Evolutionary conservation across 768 basidiomycete genomes (phyloP), one percentile per base, ranked within the genome.

Genomic region (Chlorophyllum brunneum): DNA sequence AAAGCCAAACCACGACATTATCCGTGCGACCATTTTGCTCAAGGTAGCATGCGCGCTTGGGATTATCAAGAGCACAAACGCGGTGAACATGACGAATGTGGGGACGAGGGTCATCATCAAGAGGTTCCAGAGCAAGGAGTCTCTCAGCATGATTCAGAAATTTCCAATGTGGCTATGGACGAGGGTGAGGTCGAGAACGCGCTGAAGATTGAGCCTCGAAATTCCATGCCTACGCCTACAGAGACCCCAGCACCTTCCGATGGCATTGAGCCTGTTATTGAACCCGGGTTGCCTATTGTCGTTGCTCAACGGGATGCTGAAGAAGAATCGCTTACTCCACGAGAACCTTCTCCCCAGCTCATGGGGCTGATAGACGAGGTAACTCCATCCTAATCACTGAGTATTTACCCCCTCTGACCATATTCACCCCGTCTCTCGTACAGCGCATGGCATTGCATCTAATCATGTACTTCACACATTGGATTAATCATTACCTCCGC

Each of bases 381-480:
- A 67, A 55, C 75, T 65, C 31, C 48, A 55, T 9, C 47, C 20
- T 45, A 15, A 55, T 55, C 27, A 31, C 29, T 26, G 26, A 10
- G 38, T n/a, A n/a, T n/a, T n/a, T n/a, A n/a, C n/a, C n/a, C n/a
- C n/a, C n/a, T n/a, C n/a, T 15, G 24, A 46, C 33, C 6, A 49
- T 24, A 42, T 58, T 48, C 48, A n/a, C n/a, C n/a, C n/a, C 41
- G 62, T 18, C 57, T 13, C 46, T 54, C 61, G 18, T 62, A 56
- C 57, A 92, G 89, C 76, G 78, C 60, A 80, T 74, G 64, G 80
- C 86, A 4, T 63, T 92, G 23, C 89, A 89, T 63, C 74, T 92
- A 39, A 67, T 92, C 54, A 89, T 88, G 86, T 91, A 90, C 64
- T 91, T 91, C 64, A 76, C 81, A 15, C 79, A 90, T 60, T 92